phyloP scores from a whole-genome alignment of 257 asterid species.

The Lycium ferocissimum region DNA sequence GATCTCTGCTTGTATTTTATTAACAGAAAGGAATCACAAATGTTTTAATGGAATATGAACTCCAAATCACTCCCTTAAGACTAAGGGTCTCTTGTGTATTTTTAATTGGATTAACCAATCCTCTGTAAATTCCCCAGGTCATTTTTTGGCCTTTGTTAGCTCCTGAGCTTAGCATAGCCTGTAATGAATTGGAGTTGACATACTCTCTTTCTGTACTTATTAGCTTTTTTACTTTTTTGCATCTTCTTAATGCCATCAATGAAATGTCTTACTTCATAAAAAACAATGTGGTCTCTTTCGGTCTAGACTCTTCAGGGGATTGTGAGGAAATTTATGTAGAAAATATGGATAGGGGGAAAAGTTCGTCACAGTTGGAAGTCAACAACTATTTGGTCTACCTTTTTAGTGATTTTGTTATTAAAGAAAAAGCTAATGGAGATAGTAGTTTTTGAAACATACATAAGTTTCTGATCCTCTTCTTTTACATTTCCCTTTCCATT shows the following conservation, averaged over 20 bases:
- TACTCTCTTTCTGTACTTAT: background rate
- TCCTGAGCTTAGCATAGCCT: background rate
- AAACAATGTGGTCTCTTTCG: background rate
- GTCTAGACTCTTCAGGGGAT: slow-evolving; percentile 18
- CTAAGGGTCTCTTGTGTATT: background rate
- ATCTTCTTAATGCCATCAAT: slow-evolving; percentile 1
- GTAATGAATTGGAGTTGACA: background rate
- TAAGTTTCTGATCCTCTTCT: slow-evolving; percentile 28
- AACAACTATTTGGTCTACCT: background rate
- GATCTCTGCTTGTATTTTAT: background rate
- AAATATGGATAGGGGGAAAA: slow-evolving; percentile 22
- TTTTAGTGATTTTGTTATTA: background rate
- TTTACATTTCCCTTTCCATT: slow-evolving; percentile 26
- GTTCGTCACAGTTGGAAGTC: background rate
- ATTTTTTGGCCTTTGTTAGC: background rate
- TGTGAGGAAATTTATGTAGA: background rate
- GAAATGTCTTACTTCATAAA: background rate
- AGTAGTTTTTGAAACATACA: slow-evolving; percentile 14
- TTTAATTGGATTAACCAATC: slow-evolving; percentile 9
- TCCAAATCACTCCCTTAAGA: background rate
- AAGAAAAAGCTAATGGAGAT: slow-evolving; percentile 22
- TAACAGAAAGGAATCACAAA: background rate
- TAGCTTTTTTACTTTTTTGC: background rate
- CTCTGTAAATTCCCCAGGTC: background rate
- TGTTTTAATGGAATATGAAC: background rate